These are phyloP conservation scores for Ophiocordyceps unilateralis DNA, from an alignment of 2,329 filamentous ascomycete species.

Conservation along the genomic window DNA sequence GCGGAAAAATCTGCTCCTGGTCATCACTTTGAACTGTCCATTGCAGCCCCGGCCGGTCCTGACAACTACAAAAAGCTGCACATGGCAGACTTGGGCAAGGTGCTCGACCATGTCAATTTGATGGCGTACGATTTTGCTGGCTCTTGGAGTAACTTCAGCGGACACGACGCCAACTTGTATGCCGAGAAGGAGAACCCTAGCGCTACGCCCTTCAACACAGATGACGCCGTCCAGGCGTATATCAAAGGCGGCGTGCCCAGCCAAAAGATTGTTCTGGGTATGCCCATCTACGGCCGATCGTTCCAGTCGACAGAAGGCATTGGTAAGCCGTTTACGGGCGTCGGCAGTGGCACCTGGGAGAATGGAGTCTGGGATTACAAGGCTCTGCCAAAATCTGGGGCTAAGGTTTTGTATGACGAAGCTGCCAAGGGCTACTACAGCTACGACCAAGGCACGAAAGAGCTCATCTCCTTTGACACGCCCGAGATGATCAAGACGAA, in stretches of 20 bases:
- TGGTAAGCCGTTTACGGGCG: slow-evolving; percentile 43
- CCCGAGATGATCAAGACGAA: slow-evolving; percentile 43
- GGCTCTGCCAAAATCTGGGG: slow-evolving; percentile 45
- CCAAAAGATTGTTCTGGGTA: slow-evolving; percentile 56
- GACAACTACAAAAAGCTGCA: slow-evolving; percentile 30
- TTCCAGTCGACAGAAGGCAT: slow-evolving; percentile 37
- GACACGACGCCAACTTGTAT: slow-evolving; percentile 59
- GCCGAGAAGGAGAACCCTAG: slow-evolving; percentile 30
- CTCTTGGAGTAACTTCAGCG: slow-evolving; percentile 46
- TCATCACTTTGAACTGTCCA: slow-evolving; percentile 36
- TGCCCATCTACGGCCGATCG: slow-evolving; percentile 39
- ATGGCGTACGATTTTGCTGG: slow-evolving; percentile 68
- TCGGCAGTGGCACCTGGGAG: slow-evolving; percentile 57
- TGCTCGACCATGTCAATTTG: slow-evolving; percentile 42
- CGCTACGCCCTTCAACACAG: slow-evolving; percentile 53
- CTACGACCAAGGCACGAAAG: slow-evolving; percentile 41
- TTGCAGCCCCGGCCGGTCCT: slow-evolving; percentile 33
- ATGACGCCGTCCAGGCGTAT: slow-evolving; percentile 50
- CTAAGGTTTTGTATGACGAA: slow-evolving; percentile 38
- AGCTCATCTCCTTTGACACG: slow-evolving; percentile 59
- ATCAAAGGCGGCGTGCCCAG: slow-evolving; percentile 41
- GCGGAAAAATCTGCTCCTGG: slow-evolving; percentile 22
- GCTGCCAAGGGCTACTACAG: slow-evolving; percentile 48
- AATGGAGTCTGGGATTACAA: slow-evolving; percentile 69
- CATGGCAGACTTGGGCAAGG: slow-evolving; percentile 26